A percentile compares a stretch with the other conserved stretches of the same genome.
These are phyloP conservation scores for Wickerhamiella azyma DNA, from an alignment of 805 yeast species.

Conservation along the genomic window DNA sequence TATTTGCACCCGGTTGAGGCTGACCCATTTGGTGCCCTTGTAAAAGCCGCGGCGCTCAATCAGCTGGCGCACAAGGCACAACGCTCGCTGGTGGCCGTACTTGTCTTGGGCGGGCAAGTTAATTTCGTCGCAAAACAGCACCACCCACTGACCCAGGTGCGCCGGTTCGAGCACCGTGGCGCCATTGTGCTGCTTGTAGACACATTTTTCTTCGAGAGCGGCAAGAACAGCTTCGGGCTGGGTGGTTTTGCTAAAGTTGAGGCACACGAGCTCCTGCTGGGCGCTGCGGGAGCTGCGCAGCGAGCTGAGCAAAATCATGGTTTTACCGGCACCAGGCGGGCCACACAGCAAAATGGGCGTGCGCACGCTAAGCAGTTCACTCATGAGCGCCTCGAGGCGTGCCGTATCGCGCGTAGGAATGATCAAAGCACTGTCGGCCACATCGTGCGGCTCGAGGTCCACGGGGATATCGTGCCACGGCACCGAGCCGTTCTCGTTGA, in stretches of 20 bases:
- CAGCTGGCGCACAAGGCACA: constrained; percentile 60
- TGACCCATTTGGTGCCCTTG: constrained; percentile 56
- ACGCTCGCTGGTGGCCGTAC: constrained; percentile 60
- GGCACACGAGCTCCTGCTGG: constrained; percentile 43
- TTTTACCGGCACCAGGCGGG: constrained; percentile 95
- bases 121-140: constrained; percentile 83
- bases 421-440: constrained; percentile 47
- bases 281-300: constrained; percentile 47
- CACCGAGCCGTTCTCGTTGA: background rate
- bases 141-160: constrained; percentile 52
- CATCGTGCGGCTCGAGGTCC: constrained; percentile 41
- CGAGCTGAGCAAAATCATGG: constrained; percentile 72
- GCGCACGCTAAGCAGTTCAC: constrained; percentile 40
- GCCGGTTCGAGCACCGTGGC: constrained; percentile 49
- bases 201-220: constrained; percentile 61
- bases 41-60: constrained; percentile 68
- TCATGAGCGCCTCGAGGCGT: constrained; percentile 49
- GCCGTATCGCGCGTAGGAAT: constrained; percentile 71
- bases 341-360: constrained; percentile 68
- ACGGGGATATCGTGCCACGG: constrained; percentile 32
- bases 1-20: constrained; percentile 49
- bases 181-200: constrained; percentile 36
- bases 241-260: constrained; percentile 77
- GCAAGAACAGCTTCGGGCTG: constrained; percentile 45
- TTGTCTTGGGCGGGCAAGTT: constrained; percentile 63